Evolutionary conservation across 805 yeast species (phyloP).

Genomic region (Candida endomychidarum): DNA sequence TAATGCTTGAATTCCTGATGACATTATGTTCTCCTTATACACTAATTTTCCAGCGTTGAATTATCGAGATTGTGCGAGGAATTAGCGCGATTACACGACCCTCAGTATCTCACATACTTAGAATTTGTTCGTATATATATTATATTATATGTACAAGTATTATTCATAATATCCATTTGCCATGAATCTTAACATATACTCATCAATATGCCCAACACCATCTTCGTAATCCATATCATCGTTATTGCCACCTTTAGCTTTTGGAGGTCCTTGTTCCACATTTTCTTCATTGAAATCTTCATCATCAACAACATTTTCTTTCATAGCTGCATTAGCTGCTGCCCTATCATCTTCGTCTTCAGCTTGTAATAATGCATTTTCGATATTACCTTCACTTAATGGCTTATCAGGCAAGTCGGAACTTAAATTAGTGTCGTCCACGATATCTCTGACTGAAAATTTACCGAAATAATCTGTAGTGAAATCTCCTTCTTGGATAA

Average conservation of each 20-base stretch:
- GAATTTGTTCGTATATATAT: no score
- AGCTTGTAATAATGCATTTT: constrained; percentile 77
- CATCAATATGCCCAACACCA: constrained; percentile 83
- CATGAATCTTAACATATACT: constrained; percentile 90
- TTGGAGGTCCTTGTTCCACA: constrained; percentile 21
- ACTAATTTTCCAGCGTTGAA: not conserved
- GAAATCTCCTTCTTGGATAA: constrained; percentile 96
- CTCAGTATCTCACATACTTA: no score
- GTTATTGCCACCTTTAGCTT: constrained; percentile 24
- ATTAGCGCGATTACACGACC: not conserved
- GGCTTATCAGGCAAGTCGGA: constrained; percentile 43
- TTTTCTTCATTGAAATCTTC: constrained; percentile 74
- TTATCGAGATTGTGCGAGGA: not conserved
- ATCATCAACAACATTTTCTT: constrained; percentile 78
- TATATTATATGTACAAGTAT: not conserved
- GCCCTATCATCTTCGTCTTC: constrained; percentile 90
- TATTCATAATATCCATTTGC: constrained; percentile 68
- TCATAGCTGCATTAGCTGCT: constrained; percentile 88
- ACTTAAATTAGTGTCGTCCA: constrained; percentile 57
- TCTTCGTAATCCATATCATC: constrained; percentile 52
- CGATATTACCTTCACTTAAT: constrained; percentile 43
- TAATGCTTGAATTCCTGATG: constrained; percentile 65
- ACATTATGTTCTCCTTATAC: constrained; percentile 16
- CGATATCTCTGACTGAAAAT: constrained; percentile 78
- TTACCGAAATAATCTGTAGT: constrained; percentile 94